Evolutionary conservation across 192 early-diverging fungal species (phyloP).

Genomic region (Entomortierella beljakovae): DNA sequence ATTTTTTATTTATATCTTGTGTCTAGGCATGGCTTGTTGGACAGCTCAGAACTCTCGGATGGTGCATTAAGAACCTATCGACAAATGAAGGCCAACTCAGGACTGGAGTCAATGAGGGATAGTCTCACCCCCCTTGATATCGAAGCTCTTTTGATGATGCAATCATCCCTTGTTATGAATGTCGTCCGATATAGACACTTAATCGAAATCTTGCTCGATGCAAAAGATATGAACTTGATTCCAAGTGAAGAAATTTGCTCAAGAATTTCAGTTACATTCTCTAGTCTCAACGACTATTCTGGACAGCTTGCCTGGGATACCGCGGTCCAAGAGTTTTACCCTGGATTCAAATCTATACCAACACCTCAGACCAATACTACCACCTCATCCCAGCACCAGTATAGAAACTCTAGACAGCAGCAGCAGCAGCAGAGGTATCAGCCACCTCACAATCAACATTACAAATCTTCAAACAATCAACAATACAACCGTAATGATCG

Average conservation of each 20-base stretch:
- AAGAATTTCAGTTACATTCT: slow-evolving; percentile 34
- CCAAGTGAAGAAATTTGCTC: slow-evolving; percentile 38
- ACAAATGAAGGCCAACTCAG: slow-evolving; percentile 20
- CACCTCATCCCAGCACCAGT: background rate
- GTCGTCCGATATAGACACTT: slow-evolving; percentile 33
- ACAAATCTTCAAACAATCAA: background rate
- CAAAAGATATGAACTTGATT: slow-evolving; percentile 43
- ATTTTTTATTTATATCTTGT: background rate
- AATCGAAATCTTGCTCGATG: slow-evolving; percentile 51
- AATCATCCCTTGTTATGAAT: slow-evolving; percentile 12
- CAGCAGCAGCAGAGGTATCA: slow-evolving; percentile 1
- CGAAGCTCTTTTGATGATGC: slow-evolving; percentile 30
- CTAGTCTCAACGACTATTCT: slow-evolving; percentile 21
- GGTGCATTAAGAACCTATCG: slow-evolving; percentile 31
- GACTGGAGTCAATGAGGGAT: slow-evolving; percentile 14
- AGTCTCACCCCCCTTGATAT: slow-evolving; percentile 18
- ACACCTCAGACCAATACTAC: background rate
- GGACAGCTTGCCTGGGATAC: slow-evolving; percentile 54
- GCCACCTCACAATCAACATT: slow-evolving; percentile 1
- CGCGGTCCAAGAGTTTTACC: slow-evolving; percentile 48
- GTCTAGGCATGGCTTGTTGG: slow-evolving; percentile 25
- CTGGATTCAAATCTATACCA: slow-evolving; percentile 32
- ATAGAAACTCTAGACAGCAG: background rate
- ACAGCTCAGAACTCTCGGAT: slow-evolving; percentile 27
- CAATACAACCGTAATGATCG: background rate